Evolutionary conservation across 306 rosid genomes (phyloP), one percentile per base, ranked within the genome.

Genomic region (Dalbergia cochinchinensis): DNA sequence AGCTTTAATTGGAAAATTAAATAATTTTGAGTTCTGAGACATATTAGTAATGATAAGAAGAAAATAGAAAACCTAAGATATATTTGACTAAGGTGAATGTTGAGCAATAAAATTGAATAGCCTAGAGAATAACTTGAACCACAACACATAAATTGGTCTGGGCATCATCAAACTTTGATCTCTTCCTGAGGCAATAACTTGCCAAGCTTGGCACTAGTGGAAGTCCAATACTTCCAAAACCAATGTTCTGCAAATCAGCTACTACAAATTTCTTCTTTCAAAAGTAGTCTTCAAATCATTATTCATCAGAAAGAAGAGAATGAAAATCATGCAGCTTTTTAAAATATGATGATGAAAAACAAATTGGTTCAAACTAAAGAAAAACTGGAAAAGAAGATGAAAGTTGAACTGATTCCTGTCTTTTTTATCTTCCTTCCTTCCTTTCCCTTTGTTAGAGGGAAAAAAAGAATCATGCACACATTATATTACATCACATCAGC

Each of bases 191-290:
- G 81, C 19, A 61, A 34, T 69, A 50, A 61, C 69, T 47, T 62
- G 37, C 53, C 51, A 34, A 45, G 48, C 54, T 69, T 63, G 37
- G 14, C 64, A 66, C 80, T 51, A 37, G 48, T 37, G 73, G 33
- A 76, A 57, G 71, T 71, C 71, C 61, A 62, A 35, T 15, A 69
- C n/a, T n/a, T n/a, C n/a, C 48, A 58, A 54, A 81, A 78, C n/a
- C 15, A 59, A 50, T 47, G 48, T 45, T 83, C 33, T 58, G 34
- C 20, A 67, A 26, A 59, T 78, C 58, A 60, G 63, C 62, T 10
- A 44, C 58, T 37, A 22, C 16, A 15, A 57, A 5, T 33, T 61
- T 44, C 76, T 50, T 47, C 62, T 50, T 33, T 16, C 48, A 4
- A 48, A 59, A 73, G n/a, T 35, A 45, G 66, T 51, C 73, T 69